A percentile compares a stretch with the other conserved stretches of the same genome.
These are phyloP conservation scores for Trichoderma orchidacearum DNA, from an alignment of 495 filamentous ascomycete genomes.

Conservation along the genomic window DNA sequence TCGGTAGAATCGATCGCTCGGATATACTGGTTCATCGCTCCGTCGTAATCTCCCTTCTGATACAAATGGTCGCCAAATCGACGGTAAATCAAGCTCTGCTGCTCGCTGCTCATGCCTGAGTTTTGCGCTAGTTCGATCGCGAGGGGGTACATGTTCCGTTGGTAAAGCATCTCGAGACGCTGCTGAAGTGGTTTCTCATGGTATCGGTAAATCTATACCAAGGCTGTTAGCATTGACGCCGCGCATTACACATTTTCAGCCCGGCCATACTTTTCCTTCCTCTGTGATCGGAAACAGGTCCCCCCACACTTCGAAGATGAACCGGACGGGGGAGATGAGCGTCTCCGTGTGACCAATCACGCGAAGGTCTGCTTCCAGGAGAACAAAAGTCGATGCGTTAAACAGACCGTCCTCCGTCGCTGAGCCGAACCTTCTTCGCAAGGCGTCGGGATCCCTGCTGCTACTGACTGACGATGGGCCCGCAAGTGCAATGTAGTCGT, in stretches of 20 bases:
- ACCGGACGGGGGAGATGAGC: slow-evolving; percentile 62
- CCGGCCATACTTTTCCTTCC: slow-evolving; percentile 66
- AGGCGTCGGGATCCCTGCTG: slow-evolving; percentile 34
- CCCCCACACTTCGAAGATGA: slow-evolving; percentile 78
- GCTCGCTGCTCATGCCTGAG: slow-evolving; percentile 56
- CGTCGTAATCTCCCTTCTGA: slow-evolving; percentile 86
- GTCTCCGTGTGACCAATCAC: slow-evolving; percentile 85
- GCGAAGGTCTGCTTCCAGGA: slow-evolving; percentile 81
- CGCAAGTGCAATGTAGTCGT: slow-evolving; percentile 77
- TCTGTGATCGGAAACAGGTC: slow-evolving; percentile 77
- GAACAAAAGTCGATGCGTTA: slow-evolving; percentile 69
- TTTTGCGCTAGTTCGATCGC: slow-evolving; percentile 93
- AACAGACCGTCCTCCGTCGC: slow-evolving; percentile 59
- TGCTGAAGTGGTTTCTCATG: slow-evolving; percentile 85
- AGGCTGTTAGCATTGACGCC: slow-evolving; percentile 4
- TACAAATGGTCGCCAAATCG: slow-evolving; percentile 95
- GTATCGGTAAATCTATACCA: slow-evolving; percentile 67
- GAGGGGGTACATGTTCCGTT: slow-evolving; percentile 80
- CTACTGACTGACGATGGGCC: slow-evolving; percentile 51
- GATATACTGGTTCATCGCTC: slow-evolving; percentile 96
- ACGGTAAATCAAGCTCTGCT: slow-evolving; percentile 84
- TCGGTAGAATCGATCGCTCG: slow-evolving; percentile 92
- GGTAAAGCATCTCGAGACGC: slow-evolving; percentile 85
- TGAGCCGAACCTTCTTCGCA: slow-evolving; percentile 49
- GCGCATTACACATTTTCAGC: neutral